phyloP scores from a whole-genome alignment of 257 asterid genomes.

The Eustoma russellianum region DNA sequence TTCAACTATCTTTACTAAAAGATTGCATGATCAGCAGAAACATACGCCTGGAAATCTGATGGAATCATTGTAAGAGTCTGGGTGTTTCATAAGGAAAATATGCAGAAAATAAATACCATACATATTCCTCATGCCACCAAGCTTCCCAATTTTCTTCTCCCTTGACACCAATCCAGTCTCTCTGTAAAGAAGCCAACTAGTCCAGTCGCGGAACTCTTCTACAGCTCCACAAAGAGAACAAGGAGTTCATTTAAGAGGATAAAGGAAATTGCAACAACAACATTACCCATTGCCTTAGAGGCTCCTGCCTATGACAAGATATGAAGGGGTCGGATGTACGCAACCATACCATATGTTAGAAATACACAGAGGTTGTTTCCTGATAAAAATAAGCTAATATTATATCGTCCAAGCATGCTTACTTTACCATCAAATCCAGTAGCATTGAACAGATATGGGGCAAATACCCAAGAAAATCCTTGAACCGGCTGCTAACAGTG shows the following conservation, averaged over 20 bases:
- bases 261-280: too few relatives aligned
- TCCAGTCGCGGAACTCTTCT: conserved; percentile 97
- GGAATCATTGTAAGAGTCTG: too few relatives aligned
- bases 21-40: background rate
- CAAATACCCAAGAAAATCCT: conserved; percentile 87
- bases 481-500: conserved; percentile 91
- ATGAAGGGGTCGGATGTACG: too few relatives aligned
- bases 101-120: conserved; percentile 20
- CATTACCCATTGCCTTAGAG: too few relatives aligned
- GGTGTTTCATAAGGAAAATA: background rate
- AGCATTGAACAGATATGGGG: conserved; percentile 95
- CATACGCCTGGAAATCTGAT: too few relatives aligned
- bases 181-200: conserved; percentile 95
- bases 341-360: too few relatives aligned
- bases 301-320: too few relatives aligned
- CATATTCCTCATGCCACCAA: conserved; percentile 99
- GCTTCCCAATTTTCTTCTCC: conserved; percentile 99
- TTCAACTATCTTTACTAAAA: too few relatives aligned
- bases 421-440: conserved; percentile 99
- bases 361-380: too few relatives aligned
- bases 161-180: conserved; percentile 95
- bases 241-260: conserved; percentile 12
- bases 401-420: conserved; percentile 21
- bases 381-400: conserved; percentile 6
- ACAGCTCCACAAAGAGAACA: conserved; percentile 56